Conservation (phyloP, 73 alveolate genomes). For the Blepharisma japonicum region DNA sequence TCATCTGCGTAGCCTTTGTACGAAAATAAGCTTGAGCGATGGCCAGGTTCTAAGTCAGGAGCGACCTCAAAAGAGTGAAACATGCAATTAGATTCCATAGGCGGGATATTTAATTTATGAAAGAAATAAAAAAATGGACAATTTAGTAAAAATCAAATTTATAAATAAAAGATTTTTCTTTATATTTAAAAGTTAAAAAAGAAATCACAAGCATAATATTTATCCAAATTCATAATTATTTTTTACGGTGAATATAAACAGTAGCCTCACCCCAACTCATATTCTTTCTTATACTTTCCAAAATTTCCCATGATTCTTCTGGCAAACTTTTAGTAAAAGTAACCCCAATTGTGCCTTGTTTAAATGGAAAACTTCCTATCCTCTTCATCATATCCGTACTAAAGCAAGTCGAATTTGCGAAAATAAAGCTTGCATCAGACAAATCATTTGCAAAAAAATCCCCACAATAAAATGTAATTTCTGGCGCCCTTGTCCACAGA, state of each 20-base stretch:
- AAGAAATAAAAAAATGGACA: too few relatives aligned
- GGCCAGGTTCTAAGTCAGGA: too few relatives aligned
- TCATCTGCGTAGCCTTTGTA: too few relatives aligned
- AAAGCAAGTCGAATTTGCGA: conserved; percentile 64
- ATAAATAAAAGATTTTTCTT: too few relatives aligned
- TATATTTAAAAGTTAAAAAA: too few relatives aligned
- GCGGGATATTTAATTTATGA: too few relatives aligned
- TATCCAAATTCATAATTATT: too few relatives aligned
- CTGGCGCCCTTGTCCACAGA: conserved; percentile 25
- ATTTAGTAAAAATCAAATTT: too few relatives aligned
- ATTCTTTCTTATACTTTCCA: not conserved
- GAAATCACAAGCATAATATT: too few relatives aligned
- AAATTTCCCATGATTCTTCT: not conserved
- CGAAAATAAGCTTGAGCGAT: too few relatives aligned
- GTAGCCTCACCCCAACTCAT: conserved; percentile 40
- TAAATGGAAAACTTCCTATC: conserved; percentile 20
- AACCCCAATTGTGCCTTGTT: conserved; percentile 1
- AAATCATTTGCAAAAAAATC: conserved; percentile 43
- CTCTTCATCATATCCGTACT: conserved; percentile 35
- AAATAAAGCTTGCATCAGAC: conserved; percentile 46
- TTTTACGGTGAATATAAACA: conserved; percentile 21
- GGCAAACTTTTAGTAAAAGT: conserved; percentile 31
- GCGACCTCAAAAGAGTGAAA: too few relatives aligned
- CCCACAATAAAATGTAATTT: conserved; percentile 36
- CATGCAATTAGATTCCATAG: too few relatives aligned